Conservation (phyloP, 768 basidiomycete genomes). For the Panaeolus cyanescens region DNA sequence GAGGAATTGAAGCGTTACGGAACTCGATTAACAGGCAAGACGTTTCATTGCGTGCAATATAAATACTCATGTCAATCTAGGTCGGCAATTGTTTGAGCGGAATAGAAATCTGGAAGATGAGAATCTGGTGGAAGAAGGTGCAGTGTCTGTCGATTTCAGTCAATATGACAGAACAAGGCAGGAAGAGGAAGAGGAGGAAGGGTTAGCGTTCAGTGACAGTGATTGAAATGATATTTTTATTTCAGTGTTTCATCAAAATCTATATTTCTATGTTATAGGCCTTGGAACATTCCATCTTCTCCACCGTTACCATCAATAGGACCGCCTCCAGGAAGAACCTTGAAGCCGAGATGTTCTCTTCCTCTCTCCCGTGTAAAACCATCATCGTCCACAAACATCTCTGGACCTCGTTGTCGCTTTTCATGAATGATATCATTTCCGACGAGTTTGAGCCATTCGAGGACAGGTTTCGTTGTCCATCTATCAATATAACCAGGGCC, state of each 20-base stretch:
- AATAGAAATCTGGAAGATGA: conserved; percentile 82
- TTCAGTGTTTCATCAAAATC: conserved; percentile 1
- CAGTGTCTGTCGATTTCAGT: conserved; percentile 84
- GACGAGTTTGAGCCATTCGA: conserved; percentile 69
- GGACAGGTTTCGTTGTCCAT: conserved; percentile 72
- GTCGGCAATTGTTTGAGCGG: conserved; percentile 90
- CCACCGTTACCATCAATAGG: conserved; percentile 54
- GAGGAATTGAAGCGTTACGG: conserved; percentile 76
- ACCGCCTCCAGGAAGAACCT: conserved; percentile 53
- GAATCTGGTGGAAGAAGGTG: conserved; percentile 79
- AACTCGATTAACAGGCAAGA: conserved; percentile 69
- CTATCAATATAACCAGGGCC: conserved; percentile 44
- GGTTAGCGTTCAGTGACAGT: conserved; percentile 82
- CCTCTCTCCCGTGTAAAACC: conserved; percentile 67
- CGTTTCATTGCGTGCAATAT: neutral
- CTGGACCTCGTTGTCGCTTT: conserved; percentile 24
- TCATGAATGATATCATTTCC: conserved; percentile 52
- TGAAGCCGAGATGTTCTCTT: conserved; percentile 56
- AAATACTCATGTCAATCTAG: conserved; percentile 38
- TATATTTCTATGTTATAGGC: conserved; percentile 42
- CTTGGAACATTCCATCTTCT: conserved; percentile 59
- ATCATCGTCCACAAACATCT: conserved; percentile 47
- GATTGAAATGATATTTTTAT: conserved; percentile 48
- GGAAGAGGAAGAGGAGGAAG: conserved; percentile 67
- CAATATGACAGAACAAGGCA: conserved; percentile 77